Percentiles rank a stretch among this genome's conserved stretches.
phyloP scores from a whole-genome alignment of 805 yeast genomes.

The Candida ulmi region DNA sequence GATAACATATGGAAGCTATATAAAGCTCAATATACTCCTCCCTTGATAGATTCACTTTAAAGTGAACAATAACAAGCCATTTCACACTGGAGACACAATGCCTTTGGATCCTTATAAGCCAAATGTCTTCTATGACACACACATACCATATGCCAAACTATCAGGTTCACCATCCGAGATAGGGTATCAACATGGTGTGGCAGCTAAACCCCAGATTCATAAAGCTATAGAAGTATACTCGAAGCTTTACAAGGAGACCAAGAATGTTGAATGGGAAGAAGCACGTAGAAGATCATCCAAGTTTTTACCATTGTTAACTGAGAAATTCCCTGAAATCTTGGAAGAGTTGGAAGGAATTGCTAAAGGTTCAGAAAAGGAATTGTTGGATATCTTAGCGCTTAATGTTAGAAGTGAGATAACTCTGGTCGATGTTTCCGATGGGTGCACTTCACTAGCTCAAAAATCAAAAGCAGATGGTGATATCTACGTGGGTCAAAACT shows the following conservation, averaged over 20 bases:
- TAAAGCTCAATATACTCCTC: no score
- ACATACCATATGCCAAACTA: constrained; percentile 20
- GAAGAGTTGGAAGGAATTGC: constrained; percentile 34
- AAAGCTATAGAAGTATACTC: constrained; percentile 26
- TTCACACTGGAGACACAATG: background rate
- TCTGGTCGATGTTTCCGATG: constrained; percentile 29
- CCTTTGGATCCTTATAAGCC: constrained; percentile 8
- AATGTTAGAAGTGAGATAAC: constrained; percentile 35
- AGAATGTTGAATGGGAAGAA: constrained; percentile 23
- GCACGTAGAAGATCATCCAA: constrained; percentile 23
- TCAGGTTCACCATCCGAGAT: constrained; percentile 24
- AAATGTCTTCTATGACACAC: constrained; percentile 22
- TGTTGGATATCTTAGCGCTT: constrained; percentile 31
- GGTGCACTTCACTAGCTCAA: constrained; percentile 32
- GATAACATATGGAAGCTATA: no score
- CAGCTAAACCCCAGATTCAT: constrained; percentile 25
- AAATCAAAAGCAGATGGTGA: constrained; percentile 18
- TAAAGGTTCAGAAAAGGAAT: constrained; percentile 27
- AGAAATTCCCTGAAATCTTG: constrained; percentile 25
- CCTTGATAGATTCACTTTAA: no score
- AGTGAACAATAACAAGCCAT: no score
- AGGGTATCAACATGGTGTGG: constrained; percentile 30
- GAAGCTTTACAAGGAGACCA: constrained; percentile 21
- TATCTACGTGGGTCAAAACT: constrained; percentile 30
- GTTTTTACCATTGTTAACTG: constrained; percentile 24